These are phyloP conservation scores for Choiromyces venosus DNA, from an alignment of 495 filamentous ascomycete genomes.

Conservation along the genomic window DNA sequence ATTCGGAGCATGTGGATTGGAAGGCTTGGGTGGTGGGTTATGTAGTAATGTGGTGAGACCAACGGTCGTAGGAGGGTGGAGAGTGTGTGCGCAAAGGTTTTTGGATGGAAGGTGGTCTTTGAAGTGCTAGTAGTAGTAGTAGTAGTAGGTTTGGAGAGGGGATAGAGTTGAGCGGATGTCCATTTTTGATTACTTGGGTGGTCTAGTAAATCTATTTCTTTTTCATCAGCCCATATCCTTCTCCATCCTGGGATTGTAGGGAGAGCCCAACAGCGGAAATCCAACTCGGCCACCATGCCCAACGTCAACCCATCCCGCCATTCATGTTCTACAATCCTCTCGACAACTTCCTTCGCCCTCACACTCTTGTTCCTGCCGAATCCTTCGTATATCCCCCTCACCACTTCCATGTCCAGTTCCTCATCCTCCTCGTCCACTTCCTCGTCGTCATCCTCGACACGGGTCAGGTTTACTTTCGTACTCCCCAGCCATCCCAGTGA, in stretches of 20 bases:
- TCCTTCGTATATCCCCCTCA: slow-evolving; percentile 57
- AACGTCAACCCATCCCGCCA: slow-evolving; percentile 73
- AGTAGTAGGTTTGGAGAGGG: slow-evolving; percentile 40
- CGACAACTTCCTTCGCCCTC: slow-evolving; percentile 58
- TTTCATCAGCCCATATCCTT: neutral
- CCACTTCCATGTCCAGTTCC: slow-evolving; percentile 54
- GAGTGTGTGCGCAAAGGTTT: slow-evolving; percentile 67
- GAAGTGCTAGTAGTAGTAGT: slow-evolving; percentile 45
- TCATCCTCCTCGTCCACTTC: slow-evolving; percentile 48
- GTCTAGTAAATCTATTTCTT: slow-evolving; percentile 57
- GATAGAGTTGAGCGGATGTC: slow-evolving; percentile 60
- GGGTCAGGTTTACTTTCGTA: slow-evolving; percentile 53
- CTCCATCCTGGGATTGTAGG: too few species aligned
- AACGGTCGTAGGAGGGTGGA: slow-evolving; percentile 65
- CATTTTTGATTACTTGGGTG: slow-evolving; percentile 67
- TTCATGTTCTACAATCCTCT: slow-evolving; percentile 72
- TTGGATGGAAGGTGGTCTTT: slow-evolving; percentile 68
- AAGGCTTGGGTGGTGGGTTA: slow-evolving; percentile 57
- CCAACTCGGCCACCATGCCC: slow-evolving; percentile 72
- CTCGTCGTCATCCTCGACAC: slow-evolving; percentile 45
- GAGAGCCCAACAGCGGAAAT: slow-evolving; percentile 45
- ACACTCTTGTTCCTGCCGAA: slow-evolving; percentile 42
- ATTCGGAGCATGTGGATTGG: slow-evolving; percentile 68
- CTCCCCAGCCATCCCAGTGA: slow-evolving; percentile 69
- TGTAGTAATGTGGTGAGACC: slow-evolving; percentile 72